phyloP scores from a whole-genome alignment of 441 rosid species.

The Gossypium gossypioides region DNA sequence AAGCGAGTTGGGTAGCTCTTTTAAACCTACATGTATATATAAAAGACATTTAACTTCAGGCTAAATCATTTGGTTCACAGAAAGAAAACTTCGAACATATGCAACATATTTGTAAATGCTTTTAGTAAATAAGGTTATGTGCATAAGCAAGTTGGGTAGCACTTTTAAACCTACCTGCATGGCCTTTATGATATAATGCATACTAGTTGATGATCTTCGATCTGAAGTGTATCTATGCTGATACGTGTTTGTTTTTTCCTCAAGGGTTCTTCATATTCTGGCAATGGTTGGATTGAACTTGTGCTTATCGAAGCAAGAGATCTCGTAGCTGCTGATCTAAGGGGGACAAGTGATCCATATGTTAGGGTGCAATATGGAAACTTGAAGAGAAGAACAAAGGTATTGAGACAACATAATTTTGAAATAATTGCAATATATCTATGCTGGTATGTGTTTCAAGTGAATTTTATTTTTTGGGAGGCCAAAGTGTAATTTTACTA shows the following conservation, averaged over 20 bases:
- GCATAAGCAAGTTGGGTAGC: background rate
- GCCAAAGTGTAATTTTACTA: too few species aligned
- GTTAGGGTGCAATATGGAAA: constrained; percentile 85
- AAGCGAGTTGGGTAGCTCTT: too few species aligned
- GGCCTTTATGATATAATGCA: background rate
- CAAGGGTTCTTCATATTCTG: constrained; percentile 36
- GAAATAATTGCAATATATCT: background rate
- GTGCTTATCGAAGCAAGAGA: constrained; percentile 79
- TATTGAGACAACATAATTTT: constrained; percentile 14
- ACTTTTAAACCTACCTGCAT: background rate
- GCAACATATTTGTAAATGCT: background rate
- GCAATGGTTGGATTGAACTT: constrained; percentile 76
- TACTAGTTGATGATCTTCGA: background rate
- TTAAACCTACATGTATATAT: too few species aligned
- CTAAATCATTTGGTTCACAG: background rate
- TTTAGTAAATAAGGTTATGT: background rate
- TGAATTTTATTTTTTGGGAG: too few species aligned
- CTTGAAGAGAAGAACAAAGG: constrained; percentile 81
- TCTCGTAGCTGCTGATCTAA: constrained; percentile 81
- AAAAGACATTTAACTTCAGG: background rate
- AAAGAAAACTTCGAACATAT: background rate
- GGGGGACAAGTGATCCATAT: constrained; percentile 97
- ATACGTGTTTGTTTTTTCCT: background rate
- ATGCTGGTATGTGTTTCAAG: too few species aligned
- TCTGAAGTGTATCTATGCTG: background rate